Evolutionary conservation across 2,329 filamentous ascomycete genomes (phyloP).

Genomic region (Cercospora citrullina): DNA sequence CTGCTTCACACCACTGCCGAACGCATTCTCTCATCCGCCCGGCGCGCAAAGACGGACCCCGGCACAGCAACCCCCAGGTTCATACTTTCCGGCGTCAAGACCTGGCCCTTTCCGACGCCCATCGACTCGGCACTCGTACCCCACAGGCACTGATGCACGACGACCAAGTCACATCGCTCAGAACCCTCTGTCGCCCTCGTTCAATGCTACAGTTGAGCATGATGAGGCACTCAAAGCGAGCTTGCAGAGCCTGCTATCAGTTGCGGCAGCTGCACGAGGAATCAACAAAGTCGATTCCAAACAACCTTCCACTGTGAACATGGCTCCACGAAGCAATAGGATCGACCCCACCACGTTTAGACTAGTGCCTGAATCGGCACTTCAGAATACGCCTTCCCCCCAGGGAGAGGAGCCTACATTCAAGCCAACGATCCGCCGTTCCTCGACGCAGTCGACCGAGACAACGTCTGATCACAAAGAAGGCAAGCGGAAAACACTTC

Average conservation of each 20-base stretch:
- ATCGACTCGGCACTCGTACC: slow-evolving; percentile 36
- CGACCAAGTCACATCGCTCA: slow-evolving; percentile 56
- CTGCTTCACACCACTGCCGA: slow-evolving; percentile 81
- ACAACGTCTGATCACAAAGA: slow-evolving; percentile 35
- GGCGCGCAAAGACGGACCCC: slow-evolving; percentile 54
- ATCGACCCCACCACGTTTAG: slow-evolving; percentile 57
- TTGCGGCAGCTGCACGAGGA: slow-evolving; percentile 82
- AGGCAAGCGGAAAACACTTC: slow-evolving; percentile 48
- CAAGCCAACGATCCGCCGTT: slow-evolving; percentile 40
- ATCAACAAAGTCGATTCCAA: slow-evolving; percentile 63
- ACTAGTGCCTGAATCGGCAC: slow-evolving; percentile 60
- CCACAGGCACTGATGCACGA: slow-evolving; percentile 38
- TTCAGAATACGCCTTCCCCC: slow-evolving; percentile 38
- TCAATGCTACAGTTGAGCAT: slow-evolving; percentile 72
- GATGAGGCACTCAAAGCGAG: slow-evolving; percentile 90
- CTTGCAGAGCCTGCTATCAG: slow-evolving; percentile 93
- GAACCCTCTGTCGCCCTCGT: slow-evolving; percentile 70
- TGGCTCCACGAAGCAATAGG: slow-evolving; percentile 34
- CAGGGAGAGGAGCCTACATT: slow-evolving; percentile 37
- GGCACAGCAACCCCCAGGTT: slow-evolving; percentile 48
- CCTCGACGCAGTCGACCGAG: slow-evolving; percentile 33
- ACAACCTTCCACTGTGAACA: slow-evolving; percentile 29
- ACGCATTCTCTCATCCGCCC: slow-evolving; percentile 85
- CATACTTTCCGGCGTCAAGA: slow-evolving; percentile 46
- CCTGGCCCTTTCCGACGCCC: slow-evolving; percentile 32